These are phyloP conservation scores for Aspergillus flavus DNA, from an alignment of 2,329 filamentous ascomycete species.

Conservation along the genomic window DNA sequence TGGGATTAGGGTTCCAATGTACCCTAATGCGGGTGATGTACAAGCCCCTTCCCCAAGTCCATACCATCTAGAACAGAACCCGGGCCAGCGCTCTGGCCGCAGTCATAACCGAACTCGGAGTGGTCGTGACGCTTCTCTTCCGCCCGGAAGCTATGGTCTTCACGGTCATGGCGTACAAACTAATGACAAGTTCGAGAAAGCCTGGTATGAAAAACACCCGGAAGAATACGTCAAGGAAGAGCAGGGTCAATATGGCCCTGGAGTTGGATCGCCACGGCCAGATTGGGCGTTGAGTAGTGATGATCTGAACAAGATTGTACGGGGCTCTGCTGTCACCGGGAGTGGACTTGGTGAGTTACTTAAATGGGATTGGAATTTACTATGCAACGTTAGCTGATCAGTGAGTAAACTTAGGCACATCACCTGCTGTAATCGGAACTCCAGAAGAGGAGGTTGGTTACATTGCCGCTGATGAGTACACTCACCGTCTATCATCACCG, in stretches of 20 bases:
- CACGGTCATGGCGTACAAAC: constrained; percentile 80
- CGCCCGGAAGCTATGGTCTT: constrained; percentile 88
- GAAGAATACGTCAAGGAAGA: constrained; percentile 76
- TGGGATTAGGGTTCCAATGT: constrained; percentile 94
- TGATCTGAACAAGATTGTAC: constrained; percentile 87
- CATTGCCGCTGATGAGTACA: constrained; percentile 81
- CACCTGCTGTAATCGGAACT: constrained; percentile 66
- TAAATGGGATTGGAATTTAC: neutral
- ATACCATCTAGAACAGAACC: constrained; percentile 45
- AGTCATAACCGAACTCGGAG: constrained; percentile 73
- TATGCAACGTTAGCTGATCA: constrained; percentile 14
- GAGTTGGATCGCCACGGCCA: constrained; percentile 60
- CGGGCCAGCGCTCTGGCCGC: constrained; percentile 50
- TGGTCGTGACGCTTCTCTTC: constrained; percentile 68
- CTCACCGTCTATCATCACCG: constrained; percentile 73
- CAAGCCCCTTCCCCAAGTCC: constrained; percentile 87
- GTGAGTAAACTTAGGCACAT: constrained; percentile 58
- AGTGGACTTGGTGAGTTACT: constrained; percentile 54
- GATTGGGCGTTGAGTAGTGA: constrained; percentile 88
- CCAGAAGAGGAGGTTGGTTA: constrained; percentile 92
- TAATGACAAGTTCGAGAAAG: constrained; percentile 82
- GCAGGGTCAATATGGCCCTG: constrained; percentile 63
- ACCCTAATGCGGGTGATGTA: constrained; percentile 88
- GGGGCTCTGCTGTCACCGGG: constrained; percentile 61
- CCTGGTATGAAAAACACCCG: constrained; percentile 91